These are phyloP conservation scores for Diaporthe caulivora DNA, from an alignment of 2,329 filamentous ascomycete genomes.

Conservation along the genomic window DNA sequence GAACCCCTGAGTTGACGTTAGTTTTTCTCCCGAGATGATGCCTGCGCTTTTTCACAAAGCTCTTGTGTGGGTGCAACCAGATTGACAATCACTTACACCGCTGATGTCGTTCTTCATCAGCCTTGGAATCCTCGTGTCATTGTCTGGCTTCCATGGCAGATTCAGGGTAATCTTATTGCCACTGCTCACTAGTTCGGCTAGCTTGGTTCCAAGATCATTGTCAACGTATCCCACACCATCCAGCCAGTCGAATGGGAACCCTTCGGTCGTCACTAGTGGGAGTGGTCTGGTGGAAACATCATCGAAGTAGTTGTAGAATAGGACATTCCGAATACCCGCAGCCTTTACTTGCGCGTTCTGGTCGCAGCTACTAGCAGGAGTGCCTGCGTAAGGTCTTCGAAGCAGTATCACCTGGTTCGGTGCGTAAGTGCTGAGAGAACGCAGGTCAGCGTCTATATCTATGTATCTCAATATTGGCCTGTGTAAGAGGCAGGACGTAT, in stretches of 20 bases:
- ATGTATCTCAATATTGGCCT: too few relatives aligned
- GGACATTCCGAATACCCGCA: constrained; percentile 27
- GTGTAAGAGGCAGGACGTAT: not conserved
- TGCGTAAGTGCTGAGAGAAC: not conserved
- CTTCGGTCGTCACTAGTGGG: constrained; percentile 17
- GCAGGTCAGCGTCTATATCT: not conserved
- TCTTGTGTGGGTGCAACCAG: not conserved
- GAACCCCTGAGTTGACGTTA: not conserved
- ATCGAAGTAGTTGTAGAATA: constrained; percentile 27
- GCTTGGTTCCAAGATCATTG: constrained; percentile 19
- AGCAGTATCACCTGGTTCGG: constrained; percentile 27
- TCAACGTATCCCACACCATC: constrained; percentile 29
- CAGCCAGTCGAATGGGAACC: constrained; percentile 32
- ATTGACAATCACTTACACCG: not conserved
- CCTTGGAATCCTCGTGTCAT: constrained; percentile 22
- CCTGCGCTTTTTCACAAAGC: not conserved
- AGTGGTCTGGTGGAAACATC: constrained; percentile 28
- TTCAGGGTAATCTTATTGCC: constrained; percentile 23
- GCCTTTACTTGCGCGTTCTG: constrained; percentile 22
- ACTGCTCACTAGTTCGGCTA: constrained; percentile 1
- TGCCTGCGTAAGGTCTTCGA: constrained; percentile 21
- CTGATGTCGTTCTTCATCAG: constrained; percentile 29
- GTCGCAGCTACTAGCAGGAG: constrained; percentile 1
- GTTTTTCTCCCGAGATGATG: not conserved
- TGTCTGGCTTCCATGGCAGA: constrained; percentile 26